Base-by-base conservation (phyloP, 345 rosid genomes). In the Hibiscus mutabilis region DNA sequence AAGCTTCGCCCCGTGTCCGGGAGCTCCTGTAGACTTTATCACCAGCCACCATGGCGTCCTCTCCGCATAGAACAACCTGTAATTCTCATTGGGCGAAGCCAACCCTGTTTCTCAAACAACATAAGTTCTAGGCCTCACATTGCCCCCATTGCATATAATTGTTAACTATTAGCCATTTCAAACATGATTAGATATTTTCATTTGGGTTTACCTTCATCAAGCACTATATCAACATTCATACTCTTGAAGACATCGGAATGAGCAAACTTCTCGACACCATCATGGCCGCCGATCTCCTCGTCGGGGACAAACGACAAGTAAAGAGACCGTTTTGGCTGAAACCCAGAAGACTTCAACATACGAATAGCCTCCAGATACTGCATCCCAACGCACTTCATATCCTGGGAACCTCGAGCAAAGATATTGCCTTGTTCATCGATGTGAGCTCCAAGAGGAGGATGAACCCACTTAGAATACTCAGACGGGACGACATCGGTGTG, bases 371-470 rank as follows among this genome's bases (percentile, higher is more conserved):
- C 97, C 73, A 92, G 81, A 69, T 95, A 89, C 88, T 92, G 99
- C 91, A 83, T 85, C 8, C 97, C 96, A 19, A 95, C 96, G 74
- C 99, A 95, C 87, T 95, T 95, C 97, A 95, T 95, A 79, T 95
- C 99, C 87, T 92, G 99, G 0, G 97, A 89, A 35, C 99, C 99
- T 75, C 99, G 79, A 49, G 94, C 99, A 22, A 74, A 92, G 69
- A 95, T 89, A 58, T 86, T 67, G 2, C 96, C 99, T 0, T 16
- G n/a, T 14, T 79, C 84, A 80, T 92, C 99, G 72, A 92, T 29
- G 82, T 88, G 90, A 72, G 96, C 97, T 1, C 63, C 79, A 74
- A 95, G 87, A 0, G 97, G 96, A 40, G 77, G 91, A 75, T 90
- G 88, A 51, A 24, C 55, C 99, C 99, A 95, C 83, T 95, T 95